phyloP scores from a whole-genome alignment of 768 basidiomycete species.

The Cystofilobasidium macerans region DNA sequence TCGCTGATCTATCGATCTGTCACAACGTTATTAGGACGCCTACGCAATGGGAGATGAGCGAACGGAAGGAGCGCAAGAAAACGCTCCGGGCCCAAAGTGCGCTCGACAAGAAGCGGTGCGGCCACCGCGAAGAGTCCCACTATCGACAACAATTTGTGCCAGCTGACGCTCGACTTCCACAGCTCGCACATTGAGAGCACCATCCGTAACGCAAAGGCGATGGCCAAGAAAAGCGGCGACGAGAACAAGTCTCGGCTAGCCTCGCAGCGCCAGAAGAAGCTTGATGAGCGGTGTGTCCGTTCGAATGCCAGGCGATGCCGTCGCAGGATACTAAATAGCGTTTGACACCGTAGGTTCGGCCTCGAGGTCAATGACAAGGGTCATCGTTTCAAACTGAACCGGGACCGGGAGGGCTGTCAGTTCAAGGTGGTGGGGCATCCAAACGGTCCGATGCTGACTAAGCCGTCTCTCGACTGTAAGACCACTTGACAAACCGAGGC shows the following conservation, averaged over 20 bases:
- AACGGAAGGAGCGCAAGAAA: slow-evolving; percentile 42
- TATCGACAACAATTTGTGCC: too few species aligned
- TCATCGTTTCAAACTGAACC: slow-evolving; percentile 49
- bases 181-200: slow-evolving; percentile 44
- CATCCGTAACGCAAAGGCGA: slow-evolving; percentile 47
- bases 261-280: slow-evolving; percentile 52
- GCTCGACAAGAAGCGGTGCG: slow-evolving; percentile 46
- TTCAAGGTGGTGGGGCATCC: neutral
- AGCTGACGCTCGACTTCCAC: too few species aligned
- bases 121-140: too few species aligned
- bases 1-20: too few species aligned
- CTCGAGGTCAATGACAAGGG: slow-evolving; percentile 43
- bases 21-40: too few species aligned
- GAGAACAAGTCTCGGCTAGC: slow-evolving; percentile 50
- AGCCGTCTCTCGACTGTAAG: neutral
- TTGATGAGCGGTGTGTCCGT: neutral
- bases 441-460: too few species aligned
- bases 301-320: too few species aligned
- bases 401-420: slow-evolving; percentile 44
- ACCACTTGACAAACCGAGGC: slow-evolving; percentile 39
- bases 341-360: slow-evolving; percentile 20
- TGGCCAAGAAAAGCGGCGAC: slow-evolving; percentile 51
- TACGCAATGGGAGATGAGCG: slow-evolving; percentile 33
- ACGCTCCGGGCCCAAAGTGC: slow-evolving; percentile 41
- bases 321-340: too few species aligned